Evolutionary conservation across 176 grass and related monocot species (phyloP).

Genomic region (Zea luxurians): DNA sequence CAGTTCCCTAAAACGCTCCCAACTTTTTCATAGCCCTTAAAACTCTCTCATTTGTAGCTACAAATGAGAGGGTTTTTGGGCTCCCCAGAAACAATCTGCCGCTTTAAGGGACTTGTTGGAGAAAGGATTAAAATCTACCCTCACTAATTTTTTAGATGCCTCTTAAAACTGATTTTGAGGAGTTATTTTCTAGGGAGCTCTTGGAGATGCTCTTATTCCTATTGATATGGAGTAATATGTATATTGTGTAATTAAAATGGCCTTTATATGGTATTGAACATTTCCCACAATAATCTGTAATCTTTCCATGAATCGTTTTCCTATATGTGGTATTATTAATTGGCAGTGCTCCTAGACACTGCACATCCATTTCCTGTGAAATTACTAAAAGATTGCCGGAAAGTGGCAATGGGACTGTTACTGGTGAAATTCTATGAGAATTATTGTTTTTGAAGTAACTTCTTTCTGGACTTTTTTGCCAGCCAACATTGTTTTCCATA

Average conservation of each 20-base stretch:
- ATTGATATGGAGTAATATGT: too few species aligned
- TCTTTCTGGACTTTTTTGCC: neutral
- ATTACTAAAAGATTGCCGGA: neutral
- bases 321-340: neutral
- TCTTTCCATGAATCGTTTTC: neutral
- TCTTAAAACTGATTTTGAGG: too few species aligned
- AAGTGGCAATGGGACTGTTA: neutral
- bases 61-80: too few species aligned
- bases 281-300: neutral
- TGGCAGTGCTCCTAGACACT: neutral
- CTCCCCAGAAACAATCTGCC: too few species aligned
- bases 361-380: neutral
- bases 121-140: too few species aligned
- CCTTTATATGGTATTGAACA: neutral
- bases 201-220: too few species aligned
- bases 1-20: too few species aligned
- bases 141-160: too few species aligned
- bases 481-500: constrained; percentile 6
- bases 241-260: neutral
- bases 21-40: too few species aligned
- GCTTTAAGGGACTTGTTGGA: too few species aligned
- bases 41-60: too few species aligned
- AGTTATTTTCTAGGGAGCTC: too few species aligned
- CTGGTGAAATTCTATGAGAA: neutral
- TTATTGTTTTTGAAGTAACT: neutral